Evolutionary conservation across 371 early-diverging fungal species (phyloP).

Genomic region (Batrachochytrium dendrobatidis): DNA sequence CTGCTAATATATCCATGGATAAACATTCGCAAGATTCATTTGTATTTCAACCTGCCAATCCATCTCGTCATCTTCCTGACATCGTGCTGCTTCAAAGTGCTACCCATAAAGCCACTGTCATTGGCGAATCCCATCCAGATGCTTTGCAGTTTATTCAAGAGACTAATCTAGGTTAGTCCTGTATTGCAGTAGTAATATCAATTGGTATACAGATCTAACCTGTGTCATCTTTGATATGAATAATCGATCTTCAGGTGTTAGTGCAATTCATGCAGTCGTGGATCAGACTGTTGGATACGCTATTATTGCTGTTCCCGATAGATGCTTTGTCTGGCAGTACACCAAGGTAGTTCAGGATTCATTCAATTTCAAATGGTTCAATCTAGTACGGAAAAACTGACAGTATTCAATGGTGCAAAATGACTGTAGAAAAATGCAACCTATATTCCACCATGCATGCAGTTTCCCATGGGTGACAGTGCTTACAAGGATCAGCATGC

Average conservation of each 20-base stretch:
- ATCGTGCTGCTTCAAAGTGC: background rate
- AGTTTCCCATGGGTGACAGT: background rate
- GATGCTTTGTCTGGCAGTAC: constrained; percentile 7
- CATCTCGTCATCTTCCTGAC: no score
- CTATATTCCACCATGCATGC: background rate
- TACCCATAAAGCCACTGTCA: background rate
- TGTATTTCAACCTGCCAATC: no score
- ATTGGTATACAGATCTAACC: background rate
- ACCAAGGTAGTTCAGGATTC: background rate
- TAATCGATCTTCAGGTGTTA: background rate
- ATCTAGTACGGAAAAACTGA: background rate
- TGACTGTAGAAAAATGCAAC: no score
- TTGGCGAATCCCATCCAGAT: background rate
- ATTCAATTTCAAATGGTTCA: background rate
- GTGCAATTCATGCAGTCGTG: background rate
- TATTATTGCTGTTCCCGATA: background rate
- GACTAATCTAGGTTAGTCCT: background rate
- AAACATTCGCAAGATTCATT: no score
- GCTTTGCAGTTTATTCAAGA: background rate
- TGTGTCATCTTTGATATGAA: background rate
- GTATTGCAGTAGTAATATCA: no score
- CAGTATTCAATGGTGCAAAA: background rate
- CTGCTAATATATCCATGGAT: no score
- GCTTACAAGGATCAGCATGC: background rate
- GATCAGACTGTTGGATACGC: constrained; percentile 4